Evolutionary conservation across 305 asterid genomes (phyloP), one percentile per base, ranked within the genome.

Genomic region (Rubia occidens): DNA sequence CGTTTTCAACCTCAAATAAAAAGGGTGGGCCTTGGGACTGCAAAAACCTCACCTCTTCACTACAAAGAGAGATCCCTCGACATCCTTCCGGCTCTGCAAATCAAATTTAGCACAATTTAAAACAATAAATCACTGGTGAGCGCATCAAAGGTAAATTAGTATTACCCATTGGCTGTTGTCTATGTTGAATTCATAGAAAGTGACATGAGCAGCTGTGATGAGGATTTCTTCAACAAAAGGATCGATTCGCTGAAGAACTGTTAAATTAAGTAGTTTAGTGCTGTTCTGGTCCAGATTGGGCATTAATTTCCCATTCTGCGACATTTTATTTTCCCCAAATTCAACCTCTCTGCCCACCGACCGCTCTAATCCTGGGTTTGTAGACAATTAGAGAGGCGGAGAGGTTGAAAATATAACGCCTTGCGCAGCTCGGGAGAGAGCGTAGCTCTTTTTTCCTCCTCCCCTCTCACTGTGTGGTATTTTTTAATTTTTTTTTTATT

Each of bases 181-280:
- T 73, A 83, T 77, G 77, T 88, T 82, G 75, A 89, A 85, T 82
- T 82, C 89, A 75, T 92, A 90, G 77, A 85, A 74, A 66, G 88
- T 77, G 68, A 90, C 98, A 81, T 88, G 97, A 71, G 91, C 81
- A 39, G 91, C 96, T 37, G 93, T 88, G 81, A 86, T 74, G 71
- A 90, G 83, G 67, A 90, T 92, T 47, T 92, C 93, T 77, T 88
- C 91, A 18, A 92, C 83, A 65, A 75, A 87, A 39, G 95, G 89
- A 85, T 92, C 98, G 72, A 82, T 81, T 53, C 98, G 81, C 76
- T 90, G 98, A 26, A 92, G 88, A 77, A 92, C 96, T 29, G 88
- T 90, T 71, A 92, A 74, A 83, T 92, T 90, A 14, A 89, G 86
- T 66, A 79, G 49, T 75, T 92, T 87, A 24, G 97, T 89, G 81